Percentiles rank a stretch among this genome's conserved stretches.
These are phyloP conservation scores for Penicillium atrosanguineum DNA, from an alignment of 495 filamentous ascomycete species.

Conservation along the genomic window DNA sequence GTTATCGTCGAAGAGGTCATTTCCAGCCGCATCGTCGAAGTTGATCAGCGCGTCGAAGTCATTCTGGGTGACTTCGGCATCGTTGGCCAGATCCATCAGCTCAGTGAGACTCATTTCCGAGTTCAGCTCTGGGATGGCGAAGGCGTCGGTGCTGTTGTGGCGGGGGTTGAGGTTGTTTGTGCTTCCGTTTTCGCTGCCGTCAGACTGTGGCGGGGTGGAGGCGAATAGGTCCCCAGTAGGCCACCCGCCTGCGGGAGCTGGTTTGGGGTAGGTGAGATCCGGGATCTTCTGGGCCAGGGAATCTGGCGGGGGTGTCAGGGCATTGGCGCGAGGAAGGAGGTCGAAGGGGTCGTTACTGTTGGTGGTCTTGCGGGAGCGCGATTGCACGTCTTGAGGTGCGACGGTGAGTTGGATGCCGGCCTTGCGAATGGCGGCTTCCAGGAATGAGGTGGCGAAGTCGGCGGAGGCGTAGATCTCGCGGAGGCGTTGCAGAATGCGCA, in stretches of 20 bases:
- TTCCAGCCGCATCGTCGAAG: constrained; percentile 41
- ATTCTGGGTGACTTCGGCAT: constrained; percentile 49
- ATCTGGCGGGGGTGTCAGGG: constrained; percentile 45
- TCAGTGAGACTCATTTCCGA: constrained; percentile 43
- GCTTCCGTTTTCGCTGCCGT: constrained; percentile 47
- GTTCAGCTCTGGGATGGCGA: constrained; percentile 34
- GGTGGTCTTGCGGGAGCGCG: constrained; percentile 10
- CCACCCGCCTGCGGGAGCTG: constrained; percentile 16
- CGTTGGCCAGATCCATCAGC: constrained; percentile 47
- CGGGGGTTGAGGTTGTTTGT: constrained; percentile 41
- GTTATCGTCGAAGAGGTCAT: constrained; percentile 39
- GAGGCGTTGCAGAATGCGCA: constrained; percentile 76
- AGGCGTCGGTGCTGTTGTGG: constrained; percentile 28
- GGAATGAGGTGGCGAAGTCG: constrained; percentile 80
- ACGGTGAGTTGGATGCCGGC: constrained; percentile 60
- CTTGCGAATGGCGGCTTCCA: constrained; percentile 80
- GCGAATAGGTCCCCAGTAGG: constrained; percentile 31
- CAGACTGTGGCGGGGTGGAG: constrained; percentile 44
- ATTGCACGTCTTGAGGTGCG: constrained; percentile 39
- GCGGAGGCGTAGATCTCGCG: constrained; percentile 84
- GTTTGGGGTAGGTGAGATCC: constrained; percentile 40
- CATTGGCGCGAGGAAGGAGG: constrained; percentile 25
- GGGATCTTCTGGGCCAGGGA: constrained; percentile 45
- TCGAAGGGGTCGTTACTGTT: constrained; percentile 21
- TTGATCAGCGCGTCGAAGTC: constrained; percentile 51